Evolutionary conservation across 2,329 filamentous ascomycete species (phyloP).

Genomic region (Fusarium tricinctum): DNA sequence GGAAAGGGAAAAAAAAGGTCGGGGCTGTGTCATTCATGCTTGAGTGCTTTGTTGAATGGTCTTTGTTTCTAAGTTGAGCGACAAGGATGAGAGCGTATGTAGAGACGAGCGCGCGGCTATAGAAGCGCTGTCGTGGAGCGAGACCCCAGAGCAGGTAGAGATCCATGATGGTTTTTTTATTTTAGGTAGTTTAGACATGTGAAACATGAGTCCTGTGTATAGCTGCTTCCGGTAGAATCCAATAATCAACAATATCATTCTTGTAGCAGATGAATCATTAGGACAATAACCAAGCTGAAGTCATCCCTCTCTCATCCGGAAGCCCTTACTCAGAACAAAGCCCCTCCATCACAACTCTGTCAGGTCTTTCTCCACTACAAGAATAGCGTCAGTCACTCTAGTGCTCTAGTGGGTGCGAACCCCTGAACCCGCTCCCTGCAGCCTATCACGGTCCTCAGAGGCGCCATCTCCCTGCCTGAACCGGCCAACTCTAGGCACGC

Average conservation of each 20-base stretch:
- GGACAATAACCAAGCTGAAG: background rate
- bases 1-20: too few species aligned
- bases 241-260: conserved; percentile 11
- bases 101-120: conserved; percentile 27
- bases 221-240: background rate
- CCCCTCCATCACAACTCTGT: background rate
- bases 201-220: background rate
- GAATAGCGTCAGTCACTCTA: conserved; percentile 30
- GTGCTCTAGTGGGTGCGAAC: conserved; percentile 18
- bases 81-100: background rate
- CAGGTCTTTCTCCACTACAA: conserved; percentile 9
- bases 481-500: conserved; percentile 30
- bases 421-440: conserved; percentile 19
- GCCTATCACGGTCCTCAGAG: conserved; percentile 7
- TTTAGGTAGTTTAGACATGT: background rate
- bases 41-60: background rate
- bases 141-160: too few species aligned
- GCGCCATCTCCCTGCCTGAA: conserved; percentile 32
- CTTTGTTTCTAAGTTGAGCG: background rate
- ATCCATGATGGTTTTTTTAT: background rate
- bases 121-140: conserved; percentile 21
- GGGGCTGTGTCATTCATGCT: background rate
- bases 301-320: conserved; percentile 14
- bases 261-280: background rate
- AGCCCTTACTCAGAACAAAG: conserved; percentile 8